phyloP scores from a whole-genome alignment of 202 grass and related monocot genomes.

The Zizania palustris region DNA sequence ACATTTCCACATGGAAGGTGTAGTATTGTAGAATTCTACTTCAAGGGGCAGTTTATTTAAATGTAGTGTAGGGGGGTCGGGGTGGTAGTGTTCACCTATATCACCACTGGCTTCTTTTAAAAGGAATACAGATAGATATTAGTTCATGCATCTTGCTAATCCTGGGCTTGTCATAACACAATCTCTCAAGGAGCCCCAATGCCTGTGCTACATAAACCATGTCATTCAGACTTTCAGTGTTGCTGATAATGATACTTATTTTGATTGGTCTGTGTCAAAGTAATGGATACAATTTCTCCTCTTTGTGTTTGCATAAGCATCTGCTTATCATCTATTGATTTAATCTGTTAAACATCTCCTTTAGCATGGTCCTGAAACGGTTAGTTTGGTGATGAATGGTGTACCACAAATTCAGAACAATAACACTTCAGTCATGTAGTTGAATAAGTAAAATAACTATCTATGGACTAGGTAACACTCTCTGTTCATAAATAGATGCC shows the following conservation, averaged over 20 bases:
- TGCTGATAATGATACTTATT: conserved; percentile 52
- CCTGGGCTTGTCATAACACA: conserved; percentile 59
- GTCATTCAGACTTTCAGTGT: too few species aligned
- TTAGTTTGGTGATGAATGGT: conserved; percentile 6
- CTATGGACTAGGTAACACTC: background rate
- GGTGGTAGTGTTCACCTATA: background rate
- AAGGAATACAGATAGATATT: background rate
- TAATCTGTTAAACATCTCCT: conserved; percentile 4
- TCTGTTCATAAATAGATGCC: background rate
- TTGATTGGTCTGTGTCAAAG: conserved; percentile 74
- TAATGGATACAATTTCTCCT: conserved; percentile 46
- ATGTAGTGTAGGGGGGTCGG: background rate
- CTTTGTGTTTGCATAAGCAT: background rate
- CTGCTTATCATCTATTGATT: background rate
- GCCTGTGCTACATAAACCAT: too few species aligned
- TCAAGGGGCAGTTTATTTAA: background rate
- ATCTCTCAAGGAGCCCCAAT: too few species aligned
- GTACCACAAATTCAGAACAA: background rate
- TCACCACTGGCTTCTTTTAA: background rate
- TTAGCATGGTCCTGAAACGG: conserved; percentile 3
- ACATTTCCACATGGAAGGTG: background rate
- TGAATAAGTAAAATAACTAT: background rate
- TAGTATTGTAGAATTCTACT: background rate
- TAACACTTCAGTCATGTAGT: background rate
- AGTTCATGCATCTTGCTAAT: conserved; percentile 54